Percentiles rank a stretch among this genome's conserved stretches.
Evolutionary conservation across 2,329 filamentous ascomycete genomes (phyloP).

Genomic region (Pestalotiopsis sp.): DNA sequence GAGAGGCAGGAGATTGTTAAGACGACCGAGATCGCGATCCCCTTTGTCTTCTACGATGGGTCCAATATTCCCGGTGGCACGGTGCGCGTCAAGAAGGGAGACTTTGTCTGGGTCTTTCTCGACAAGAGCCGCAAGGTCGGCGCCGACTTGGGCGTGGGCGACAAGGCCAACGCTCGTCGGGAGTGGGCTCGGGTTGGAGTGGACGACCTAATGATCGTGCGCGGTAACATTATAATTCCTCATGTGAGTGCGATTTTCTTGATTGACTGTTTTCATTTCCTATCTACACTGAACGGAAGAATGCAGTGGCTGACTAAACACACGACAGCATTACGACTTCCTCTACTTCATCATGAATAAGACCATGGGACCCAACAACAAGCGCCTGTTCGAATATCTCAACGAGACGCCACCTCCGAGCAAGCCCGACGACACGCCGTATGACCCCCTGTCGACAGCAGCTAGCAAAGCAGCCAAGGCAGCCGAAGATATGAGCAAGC

Average conservation of each 20-base stretch:
- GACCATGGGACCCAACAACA: slow-evolving; percentile 71
- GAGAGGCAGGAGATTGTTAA: slow-evolving; percentile 84
- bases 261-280: slow-evolving; percentile 6
- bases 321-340: slow-evolving; percentile 85
- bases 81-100: slow-evolving; percentile 89
- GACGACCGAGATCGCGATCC: slow-evolving; percentile 84
- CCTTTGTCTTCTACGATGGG: slow-evolving; percentile 97
- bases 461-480: slow-evolving; percentile 34
- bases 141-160: slow-evolving; percentile 76
- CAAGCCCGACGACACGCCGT: slow-evolving; percentile 16
- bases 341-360: slow-evolving; percentile 96
- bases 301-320: slow-evolving; percentile 7
- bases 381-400: slow-evolving; percentile 75
- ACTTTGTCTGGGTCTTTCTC: slow-evolving; percentile 89
- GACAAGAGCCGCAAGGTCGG: slow-evolving; percentile 91
- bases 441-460: slow-evolving; percentile 40
- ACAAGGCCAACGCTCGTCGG: slow-evolving; percentile 66
- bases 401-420: slow-evolving; percentile 43
- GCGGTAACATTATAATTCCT: slow-evolving; percentile 88
- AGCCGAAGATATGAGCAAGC: slow-evolving; percentile 51
- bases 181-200: slow-evolving; percentile 95
- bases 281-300: slow-evolving; percentile 2
- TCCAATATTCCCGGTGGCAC: slow-evolving; percentile 83
- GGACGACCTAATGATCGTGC: slow-evolving; percentile 91
- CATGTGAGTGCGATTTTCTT: slow-evolving; percentile 65